Evolutionary conservation across 2,329 filamentous ascomycete genomes (phyloP).

Genomic region (Nemania diffusa): DNA sequence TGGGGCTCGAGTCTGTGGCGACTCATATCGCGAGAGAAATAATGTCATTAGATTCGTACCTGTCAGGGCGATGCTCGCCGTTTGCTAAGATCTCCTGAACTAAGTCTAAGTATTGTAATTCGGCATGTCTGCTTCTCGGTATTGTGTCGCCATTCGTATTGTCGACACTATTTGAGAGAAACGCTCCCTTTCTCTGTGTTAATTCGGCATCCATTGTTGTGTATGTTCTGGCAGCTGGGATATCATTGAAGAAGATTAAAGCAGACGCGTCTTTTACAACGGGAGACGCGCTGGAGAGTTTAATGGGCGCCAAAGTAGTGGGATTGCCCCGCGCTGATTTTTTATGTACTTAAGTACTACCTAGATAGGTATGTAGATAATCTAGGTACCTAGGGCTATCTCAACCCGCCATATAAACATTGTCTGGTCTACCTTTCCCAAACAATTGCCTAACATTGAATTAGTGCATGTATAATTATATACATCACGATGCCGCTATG

Average conservation of each 20-base stretch:
- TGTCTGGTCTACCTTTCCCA: too few species aligned
- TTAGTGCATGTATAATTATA: background rate
- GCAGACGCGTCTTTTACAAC: constrained; percentile 23
- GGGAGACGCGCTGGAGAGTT: constrained; percentile 34
- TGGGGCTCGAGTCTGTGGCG: background rate
- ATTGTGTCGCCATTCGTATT: constrained; percentile 22
- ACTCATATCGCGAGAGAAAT: background rate
- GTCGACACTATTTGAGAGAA: background rate
- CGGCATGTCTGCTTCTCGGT: constrained; percentile 70
- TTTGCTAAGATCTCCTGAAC: constrained; percentile 83
- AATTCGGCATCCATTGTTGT: constrained; percentile 26
- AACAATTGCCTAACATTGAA: background rate
- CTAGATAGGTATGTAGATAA: background rate
- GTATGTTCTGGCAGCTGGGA: constrained; percentile 2
- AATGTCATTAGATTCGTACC: constrained; percentile 58
- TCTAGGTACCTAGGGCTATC: background rate
- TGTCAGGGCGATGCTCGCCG: constrained; percentile 90
- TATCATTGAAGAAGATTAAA: background rate
- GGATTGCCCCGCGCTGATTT: constrained; percentile 28
- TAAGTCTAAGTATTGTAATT: constrained; percentile 92
- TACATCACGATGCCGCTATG: background rate
- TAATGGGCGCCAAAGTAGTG: constrained; percentile 12
- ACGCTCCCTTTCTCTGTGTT: constrained; percentile 9
- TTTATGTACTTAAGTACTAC: background rate
- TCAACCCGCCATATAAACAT: too few species aligned